These are phyloP conservation scores for Emmonsia crescens DNA, from an alignment of 2,329 filamentous ascomycete genomes.

Conservation along the genomic window DNA sequence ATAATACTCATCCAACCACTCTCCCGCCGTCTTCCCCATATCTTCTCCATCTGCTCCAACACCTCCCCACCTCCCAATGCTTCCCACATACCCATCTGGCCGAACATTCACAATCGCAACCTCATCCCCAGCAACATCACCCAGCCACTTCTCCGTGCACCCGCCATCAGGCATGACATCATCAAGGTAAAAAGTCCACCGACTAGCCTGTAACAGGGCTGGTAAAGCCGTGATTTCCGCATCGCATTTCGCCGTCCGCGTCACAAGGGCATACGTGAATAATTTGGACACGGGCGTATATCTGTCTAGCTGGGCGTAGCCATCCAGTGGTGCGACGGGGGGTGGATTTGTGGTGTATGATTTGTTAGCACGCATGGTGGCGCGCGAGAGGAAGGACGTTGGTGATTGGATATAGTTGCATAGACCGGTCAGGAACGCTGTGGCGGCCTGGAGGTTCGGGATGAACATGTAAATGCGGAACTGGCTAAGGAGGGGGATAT, in stretches of 20 bases:
- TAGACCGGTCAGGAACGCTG: constrained; percentile 49
- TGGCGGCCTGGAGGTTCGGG: constrained; percentile 47
- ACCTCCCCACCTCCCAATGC: constrained; percentile 37
- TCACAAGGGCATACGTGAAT: constrained; percentile 60
- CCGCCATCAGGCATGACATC: constrained; percentile 42
- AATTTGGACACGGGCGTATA: constrained; percentile 59
- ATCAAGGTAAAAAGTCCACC: constrained; percentile 64
- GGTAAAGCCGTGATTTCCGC: constrained; percentile 59
- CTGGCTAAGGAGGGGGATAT: constrained; percentile 66
- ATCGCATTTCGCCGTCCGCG: constrained; percentile 50
- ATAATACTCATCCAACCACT: constrained; percentile 44
- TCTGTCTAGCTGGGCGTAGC: constrained; percentile 55
- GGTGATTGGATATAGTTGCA: constrained; percentile 44
- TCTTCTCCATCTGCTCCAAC: constrained; percentile 16
- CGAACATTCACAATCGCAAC: constrained; percentile 57
- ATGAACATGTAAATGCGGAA: constrained; percentile 66
- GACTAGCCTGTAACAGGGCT: constrained; percentile 49
- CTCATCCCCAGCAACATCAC: constrained; percentile 44
- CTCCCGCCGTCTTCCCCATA: constrained; percentile 24
- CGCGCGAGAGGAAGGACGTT: constrained; percentile 47
- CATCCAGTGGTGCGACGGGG: constrained; percentile 48
- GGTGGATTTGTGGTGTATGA: constrained; percentile 54
- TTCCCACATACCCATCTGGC: constrained; percentile 64
- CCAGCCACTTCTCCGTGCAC: constrained; percentile 61
- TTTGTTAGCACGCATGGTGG: constrained; percentile 47